These are phyloP conservation scores for Pseudogymnoascus sp. DNA, from an alignment of 2,329 filamentous ascomycete genomes.

Conservation along the genomic window DNA sequence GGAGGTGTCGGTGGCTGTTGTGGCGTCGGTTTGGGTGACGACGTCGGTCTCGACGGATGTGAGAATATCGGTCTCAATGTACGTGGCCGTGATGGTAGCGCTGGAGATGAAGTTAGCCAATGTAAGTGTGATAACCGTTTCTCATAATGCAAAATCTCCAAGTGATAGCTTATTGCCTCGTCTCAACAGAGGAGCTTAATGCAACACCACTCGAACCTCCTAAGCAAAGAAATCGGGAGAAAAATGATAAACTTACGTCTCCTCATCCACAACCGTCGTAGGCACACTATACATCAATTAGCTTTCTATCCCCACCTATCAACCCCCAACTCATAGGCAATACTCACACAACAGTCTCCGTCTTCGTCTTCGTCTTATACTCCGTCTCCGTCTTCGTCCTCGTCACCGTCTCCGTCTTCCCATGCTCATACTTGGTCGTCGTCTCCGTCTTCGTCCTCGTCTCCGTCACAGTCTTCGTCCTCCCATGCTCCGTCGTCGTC, in stretches of 20 bases:
- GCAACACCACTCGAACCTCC: background rate
- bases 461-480: background rate
- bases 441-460: background rate
- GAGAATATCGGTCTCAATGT: background rate
- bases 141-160: background rate
- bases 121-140: too few species aligned
- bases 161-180: background rate
- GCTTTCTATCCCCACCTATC: background rate
- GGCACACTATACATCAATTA: background rate
- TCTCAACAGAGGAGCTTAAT: background rate
- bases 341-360: background rate
- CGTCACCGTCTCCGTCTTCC: background rate
- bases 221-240: background rate
- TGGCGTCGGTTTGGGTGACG: background rate
- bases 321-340: background rate
- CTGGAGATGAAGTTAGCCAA: background rate
- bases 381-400: background rate
- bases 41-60: background rate
- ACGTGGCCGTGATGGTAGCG: background rate
- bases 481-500: slow-evolving; percentile 1
- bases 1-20: background rate
- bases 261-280: background rate
- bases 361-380: background rate
- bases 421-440: background rate
- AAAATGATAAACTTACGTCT: background rate